Evolutionary conservation across 192 early-diverging fungal genomes (phyloP).

Genomic region (Martensiomyces pterosporus): DNA sequence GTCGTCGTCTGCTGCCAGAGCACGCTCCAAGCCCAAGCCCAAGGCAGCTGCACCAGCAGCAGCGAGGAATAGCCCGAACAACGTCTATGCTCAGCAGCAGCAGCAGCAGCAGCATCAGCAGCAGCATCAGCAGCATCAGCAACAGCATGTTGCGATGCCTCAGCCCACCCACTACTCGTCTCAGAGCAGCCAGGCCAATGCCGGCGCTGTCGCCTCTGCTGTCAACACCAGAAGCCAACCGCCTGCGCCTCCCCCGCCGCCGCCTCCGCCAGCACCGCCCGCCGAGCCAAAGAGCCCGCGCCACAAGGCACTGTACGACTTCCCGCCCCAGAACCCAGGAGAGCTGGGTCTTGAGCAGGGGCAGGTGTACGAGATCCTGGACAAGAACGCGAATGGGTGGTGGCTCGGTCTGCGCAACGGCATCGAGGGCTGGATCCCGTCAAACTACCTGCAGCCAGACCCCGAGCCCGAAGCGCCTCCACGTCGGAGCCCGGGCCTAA

Average conservation of each 20-base stretch:
- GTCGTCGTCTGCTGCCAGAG: not conserved
- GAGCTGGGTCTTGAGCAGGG: constrained; percentile 64
- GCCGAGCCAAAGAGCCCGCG: constrained; percentile 48
- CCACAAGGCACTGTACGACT: constrained; percentile 68
- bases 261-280: constrained; percentile 58
- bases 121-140: constrained; percentile 6
- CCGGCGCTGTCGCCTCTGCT: too few species aligned
- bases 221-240: too few species aligned
- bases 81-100: constrained; percentile 2
- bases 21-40: not conserved
- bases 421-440: constrained; percentile 73
- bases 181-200: constrained; percentile 7
- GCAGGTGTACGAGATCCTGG: constrained; percentile 64
- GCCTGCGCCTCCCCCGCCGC: constrained; percentile 32
- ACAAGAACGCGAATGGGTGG: constrained; percentile 60
- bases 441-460: constrained; percentile 68
- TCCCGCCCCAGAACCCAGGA: constrained; percentile 56
- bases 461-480: constrained; percentile 55
- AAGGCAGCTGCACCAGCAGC: constrained; percentile 13
- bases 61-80: constrained; percentile 1
- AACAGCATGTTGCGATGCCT: constrained; percentile 5
- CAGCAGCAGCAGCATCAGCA: constrained; percentile 6
- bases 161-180: constrained; percentile 9
- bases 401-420: constrained; percentile 54
- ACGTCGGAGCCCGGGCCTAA: constrained; percentile 9